Base-by-base conservation (phyloP, 495 filamentous ascomycete species). In the Daldinia bambusicola region DNA sequence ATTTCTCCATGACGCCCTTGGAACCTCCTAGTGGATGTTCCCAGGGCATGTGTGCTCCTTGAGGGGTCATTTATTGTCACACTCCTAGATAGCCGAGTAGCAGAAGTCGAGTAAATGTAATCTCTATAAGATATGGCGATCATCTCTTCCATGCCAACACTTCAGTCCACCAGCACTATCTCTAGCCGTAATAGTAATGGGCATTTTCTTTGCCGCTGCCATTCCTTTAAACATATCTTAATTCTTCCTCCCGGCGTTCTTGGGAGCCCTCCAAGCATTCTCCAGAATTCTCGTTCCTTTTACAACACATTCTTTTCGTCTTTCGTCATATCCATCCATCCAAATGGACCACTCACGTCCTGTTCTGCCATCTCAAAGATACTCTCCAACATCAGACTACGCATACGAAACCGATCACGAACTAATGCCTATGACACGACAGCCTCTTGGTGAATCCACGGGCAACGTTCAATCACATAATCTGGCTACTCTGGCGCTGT, bases 391-490 rank as follows among this genome's bases (percentile, higher is more conserved):
- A 31, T 75, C 76, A 43, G 77, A 78, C 48, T 79, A 75, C 65
- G 62, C 73, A 32, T 76, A 77, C 63, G 74, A 78, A 61, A 63
- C 53, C 36, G 72, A 78, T 14, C 75, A 76, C 61, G 75, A 75
- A 58, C 66, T 66, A 55, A 74, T 73, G 37, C 66, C 72, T 10
- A 67, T 61, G 50, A 50, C 75, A 62, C 77, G 84, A 67, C 80
- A 79, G 58, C 84, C 85, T 43, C 79, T 88, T 26, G 70, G 78
- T 48, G 80, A 84, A 75, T 81, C 83, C 31, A 83, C 80, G 5
- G 84, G 83, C 43, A 88, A 87, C 73, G 73, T 80, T 22, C 83
- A 85, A 69, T 70, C 79, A 36, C 76, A 80, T 72, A 78, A 41
- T 67, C 75, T 84, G 62, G 77, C 77, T 52, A 74, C 75, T 61